Evolutionary conservation across 1,284 basidiomycete species (phyloP).

Genomic region (Leccinum subrobustum): DNA sequence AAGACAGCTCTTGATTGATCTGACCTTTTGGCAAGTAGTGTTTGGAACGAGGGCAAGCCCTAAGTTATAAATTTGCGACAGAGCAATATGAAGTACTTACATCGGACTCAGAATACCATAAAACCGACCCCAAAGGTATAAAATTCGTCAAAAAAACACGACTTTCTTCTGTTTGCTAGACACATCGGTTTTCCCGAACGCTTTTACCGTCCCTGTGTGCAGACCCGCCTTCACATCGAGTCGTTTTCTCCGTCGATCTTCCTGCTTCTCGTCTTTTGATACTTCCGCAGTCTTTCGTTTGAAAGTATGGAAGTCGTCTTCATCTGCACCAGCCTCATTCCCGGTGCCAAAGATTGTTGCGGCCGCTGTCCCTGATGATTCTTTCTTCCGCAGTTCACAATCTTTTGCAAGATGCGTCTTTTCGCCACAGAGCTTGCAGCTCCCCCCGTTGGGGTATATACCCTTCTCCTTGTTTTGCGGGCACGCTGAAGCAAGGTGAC

Average conservation of each 20-base stretch:
- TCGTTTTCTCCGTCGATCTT: slow-evolving; percentile 43
- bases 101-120: neutral
- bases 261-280: slow-evolving; percentile 54
- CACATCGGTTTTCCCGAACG: neutral
- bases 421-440: slow-evolving; percentile 85
- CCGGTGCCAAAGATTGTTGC: slow-evolving; percentile 49
- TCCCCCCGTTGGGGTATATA: slow-evolving; percentile 89
- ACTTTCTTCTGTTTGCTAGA: slow-evolving; percentile 46
- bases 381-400: slow-evolving; percentile 66
- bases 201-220: slow-evolving; percentile 36
- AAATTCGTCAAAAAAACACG: slow-evolving; percentile 48
- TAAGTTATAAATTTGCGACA: no score
- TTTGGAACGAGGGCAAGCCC: neutral
- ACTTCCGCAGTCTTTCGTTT: slow-evolving; percentile 62
- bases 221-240: slow-evolving; percentile 45
- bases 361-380: slow-evolving; percentile 38
- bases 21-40: neutral
- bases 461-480: slow-evolving; percentile 80
- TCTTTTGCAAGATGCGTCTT: slow-evolving; percentile 86
- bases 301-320: slow-evolving; percentile 89
- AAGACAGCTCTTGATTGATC: neutral
- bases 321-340: slow-evolving; percentile 73
- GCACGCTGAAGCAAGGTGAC: slow-evolving; percentile 46
- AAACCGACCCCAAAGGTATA: neutral
- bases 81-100: neutral